Evolutionary conservation across 139 green algal species (phyloP).

Genomic region (Trebouxia sp.): DNA sequence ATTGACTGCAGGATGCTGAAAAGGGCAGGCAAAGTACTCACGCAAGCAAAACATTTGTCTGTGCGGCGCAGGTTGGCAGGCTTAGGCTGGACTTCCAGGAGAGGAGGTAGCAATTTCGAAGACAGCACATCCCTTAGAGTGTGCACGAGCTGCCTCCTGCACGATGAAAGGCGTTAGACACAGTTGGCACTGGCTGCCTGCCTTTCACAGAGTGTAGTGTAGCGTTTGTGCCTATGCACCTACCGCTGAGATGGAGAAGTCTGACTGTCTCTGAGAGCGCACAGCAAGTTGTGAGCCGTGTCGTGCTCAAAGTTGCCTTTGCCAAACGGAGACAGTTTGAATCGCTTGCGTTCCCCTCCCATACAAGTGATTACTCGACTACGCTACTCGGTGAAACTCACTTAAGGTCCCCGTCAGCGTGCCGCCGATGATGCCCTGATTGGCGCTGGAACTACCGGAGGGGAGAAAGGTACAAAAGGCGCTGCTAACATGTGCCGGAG

Average conservation of each 20-base stretch:
- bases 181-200: not conserved
- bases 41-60: conserved; percentile 47
- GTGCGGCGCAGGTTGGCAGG: not conserved
- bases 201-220: no score
- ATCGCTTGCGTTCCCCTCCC: conserved; percentile 1
- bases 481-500: no score
- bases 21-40: conserved; percentile 31
- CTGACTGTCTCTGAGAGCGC: conserved; percentile 1
- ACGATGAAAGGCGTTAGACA: not conserved
- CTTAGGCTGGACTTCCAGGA: not conserved
- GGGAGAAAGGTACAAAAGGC: no score
- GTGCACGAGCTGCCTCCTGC: conserved; percentile 3
- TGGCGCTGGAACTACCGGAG: no score
- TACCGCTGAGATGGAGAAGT: conserved; percentile 12
- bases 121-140: conserved; percentile 1
- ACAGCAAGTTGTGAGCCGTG: not conserved
- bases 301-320: not conserved
- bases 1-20: no score
- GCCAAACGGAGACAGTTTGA: not conserved
- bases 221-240: no score
- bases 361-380: not conserved
- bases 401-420: no score
- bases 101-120: not conserved
- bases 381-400: not conserved
- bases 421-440: no score